Evolutionary conservation across 768 basidiomycete species (phyloP), one percentile per base, ranked within the genome.

Genomic region (Mycena latifolia): DNA sequence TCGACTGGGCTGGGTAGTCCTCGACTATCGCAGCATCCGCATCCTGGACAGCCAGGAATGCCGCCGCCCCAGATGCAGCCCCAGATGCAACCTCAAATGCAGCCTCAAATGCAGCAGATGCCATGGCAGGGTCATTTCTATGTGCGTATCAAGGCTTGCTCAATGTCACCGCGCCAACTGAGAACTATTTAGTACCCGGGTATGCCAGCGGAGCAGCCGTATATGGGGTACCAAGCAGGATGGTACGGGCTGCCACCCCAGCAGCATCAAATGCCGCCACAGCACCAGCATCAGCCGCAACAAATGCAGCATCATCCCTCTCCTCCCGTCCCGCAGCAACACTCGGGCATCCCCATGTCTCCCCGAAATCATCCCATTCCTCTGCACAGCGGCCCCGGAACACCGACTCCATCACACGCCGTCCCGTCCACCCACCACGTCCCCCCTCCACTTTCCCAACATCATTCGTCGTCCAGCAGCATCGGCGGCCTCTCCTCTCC

Each of bases 381-480:
- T 82, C 85, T 53, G 81, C 80, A 15, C 78, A 72, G 53, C 72
- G 76, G 79, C 6, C 88, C 91, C 15, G 87, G 86, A 31, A 93
- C 92, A 1, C 91, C 92, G n/a, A 91, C 89, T 2, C 80, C 86
- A 60, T 59, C 86, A 3, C 91, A 90, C 61, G 85, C 91, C 20
- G 75, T 85, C 35, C 86, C 89, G 12, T 74, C 78, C 51, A 72
- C 80, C 10, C 69, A 65, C 53, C 72, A 63, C 57, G 63, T 58
- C 24, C 84, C 88, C 31, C 86, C 85, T 0, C 79, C 85, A 41
- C 77, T 82, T 70, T 77, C 84, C 35, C 74, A 85, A 66, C 74
- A 81, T 54, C 82, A 80, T 50, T 78, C 81, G 33, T 77, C 80
- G 27, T 81, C 90, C 10, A 82, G 79, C 56, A 84, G 79, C 65